These are phyloP conservation scores for Nissolia schottii DNA, from an alignment of 306 rosid genomes.

Conservation along the genomic window DNA sequence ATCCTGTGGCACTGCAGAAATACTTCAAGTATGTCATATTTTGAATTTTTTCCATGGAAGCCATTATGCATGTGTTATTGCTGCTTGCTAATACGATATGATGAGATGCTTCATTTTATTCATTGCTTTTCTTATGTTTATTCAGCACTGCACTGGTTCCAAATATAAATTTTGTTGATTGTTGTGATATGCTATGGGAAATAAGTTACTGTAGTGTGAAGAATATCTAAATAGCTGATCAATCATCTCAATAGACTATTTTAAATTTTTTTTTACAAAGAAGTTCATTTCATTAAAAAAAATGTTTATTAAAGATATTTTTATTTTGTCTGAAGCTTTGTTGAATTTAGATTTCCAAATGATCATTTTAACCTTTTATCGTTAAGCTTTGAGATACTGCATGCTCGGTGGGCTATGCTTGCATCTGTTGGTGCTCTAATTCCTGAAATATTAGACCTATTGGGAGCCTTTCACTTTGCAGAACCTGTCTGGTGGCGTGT, in stretches of 20 bases:
- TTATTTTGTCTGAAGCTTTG: background rate
- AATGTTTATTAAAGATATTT: background rate
- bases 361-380: constrained; percentile 23
- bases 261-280: background rate
- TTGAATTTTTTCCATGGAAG: constrained; percentile 2
- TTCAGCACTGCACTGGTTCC: background rate
- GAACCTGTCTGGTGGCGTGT: constrained; percentile 99
- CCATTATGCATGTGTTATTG: background rate
- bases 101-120: background rate
- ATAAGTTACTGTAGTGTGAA: background rate
- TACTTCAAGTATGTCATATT: constrained; percentile 64
- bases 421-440: constrained; percentile 77
- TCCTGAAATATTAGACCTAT: constrained; percentile 74
- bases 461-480: constrained; percentile 78
- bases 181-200: background rate
- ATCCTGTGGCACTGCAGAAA: constrained; percentile 58
- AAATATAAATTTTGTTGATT: background rate
- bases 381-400: constrained; percentile 88
- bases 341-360: constrained; percentile 6
- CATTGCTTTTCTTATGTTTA: background rate
- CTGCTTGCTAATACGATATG: constrained; percentile 1
- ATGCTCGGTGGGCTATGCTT: constrained; percentile 99
- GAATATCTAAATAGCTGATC: background rate
- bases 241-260: background rate
- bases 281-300: background rate